Base-by-base conservation (phyloP, 495 filamentous ascomycete genomes). In the Neurospora sp. region DNA sequence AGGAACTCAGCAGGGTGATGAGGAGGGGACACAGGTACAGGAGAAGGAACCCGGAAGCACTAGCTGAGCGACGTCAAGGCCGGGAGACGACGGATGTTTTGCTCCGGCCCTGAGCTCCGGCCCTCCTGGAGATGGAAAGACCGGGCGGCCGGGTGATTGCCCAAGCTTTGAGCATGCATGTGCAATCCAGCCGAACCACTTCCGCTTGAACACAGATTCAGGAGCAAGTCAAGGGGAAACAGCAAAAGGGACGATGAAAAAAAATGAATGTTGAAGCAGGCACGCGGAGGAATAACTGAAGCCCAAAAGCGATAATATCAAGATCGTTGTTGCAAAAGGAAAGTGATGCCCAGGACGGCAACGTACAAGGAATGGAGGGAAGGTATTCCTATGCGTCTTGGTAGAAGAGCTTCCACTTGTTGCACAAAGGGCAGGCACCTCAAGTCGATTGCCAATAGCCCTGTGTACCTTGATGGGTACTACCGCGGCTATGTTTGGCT, bases 21-120 rank as follows among this genome's bases (percentile, higher is more conserved):
- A 7, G 14, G 14, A 37, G 18, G 9, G 9, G 42, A 53, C 16
- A 9, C 7, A 44, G 48, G 20, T 65, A 40, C 69, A 39, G 53
- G 37, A 69, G 69, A 61, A 9, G 45, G 40, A 27, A 69, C 48
- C 40, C 70, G 69, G 65, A 70, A 42, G 45, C 35, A 39, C 40
- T 35, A 31, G 39, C 40, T 31, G 27, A 22, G 22, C 22, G 53
- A 14, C 39, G 42, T 45, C n/a, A 38, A 71, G 40, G 40, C 42
- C 69, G 38, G 35, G 27, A 70, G 31, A 42, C 27, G 31, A 31
- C 20, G 69, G 69, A 71, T 59, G 22, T 27, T 71, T 16, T 18
- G 40, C 27, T 31, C 72, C 75, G 75, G 77, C 75, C 37, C 18
- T 73, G 53, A 68, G 65, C 73, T 75, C 76, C 75, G 76, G 68